A percentile compares a stretch with the other conserved stretches of the same genome.
Evolutionary conservation across 306 rosid species (phyloP).

Genomic region (Begonia loranthoides): DNA sequence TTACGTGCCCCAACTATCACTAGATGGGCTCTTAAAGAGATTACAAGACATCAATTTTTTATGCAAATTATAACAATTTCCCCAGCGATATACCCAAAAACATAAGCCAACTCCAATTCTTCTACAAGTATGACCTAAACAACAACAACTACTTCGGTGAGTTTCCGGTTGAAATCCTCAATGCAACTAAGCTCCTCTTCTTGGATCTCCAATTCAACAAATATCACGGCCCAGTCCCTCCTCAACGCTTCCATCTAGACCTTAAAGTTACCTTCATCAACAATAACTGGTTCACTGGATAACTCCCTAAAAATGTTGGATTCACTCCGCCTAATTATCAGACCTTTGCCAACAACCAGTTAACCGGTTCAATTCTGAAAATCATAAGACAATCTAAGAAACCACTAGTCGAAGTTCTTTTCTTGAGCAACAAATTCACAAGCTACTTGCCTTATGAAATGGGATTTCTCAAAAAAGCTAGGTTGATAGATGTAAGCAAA

Average conservation of each 20-base stretch:
- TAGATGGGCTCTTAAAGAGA: conserved; percentile 8
- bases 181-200: conserved; percentile 17
- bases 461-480: conserved; percentile 29
- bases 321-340: conserved; percentile 41
- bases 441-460: conserved; percentile 66
- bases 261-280: conserved; percentile 46
- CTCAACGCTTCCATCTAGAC: conserved; percentile 13
- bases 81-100: conserved; percentile 10
- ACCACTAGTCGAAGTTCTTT: conserved; percentile 55
- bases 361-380: conserved; percentile 43
- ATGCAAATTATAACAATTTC: conserved; percentile 66
- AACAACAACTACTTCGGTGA: conserved; percentile 25
- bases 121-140: conserved; percentile 71
- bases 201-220: conserved; percentile 56
- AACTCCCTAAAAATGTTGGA: conserved; percentile 44
- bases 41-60: conserved; percentile 36
- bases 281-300: conserved; percentile 23
- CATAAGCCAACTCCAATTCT: neutral
- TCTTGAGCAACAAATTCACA: conserved; percentile 28
- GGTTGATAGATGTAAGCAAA: conserved; percentile 42
- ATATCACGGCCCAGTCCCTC: conserved; percentile 15
- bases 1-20: neutral
- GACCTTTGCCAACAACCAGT: conserved; percentile 52
- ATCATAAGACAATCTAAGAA: conserved; percentile 24
- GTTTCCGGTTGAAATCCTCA: conserved; percentile 31